Evolutionary conservation across 208 protist genomes (phyloP).

Genomic region (Acanthamoeba lugdunensis): DNA sequence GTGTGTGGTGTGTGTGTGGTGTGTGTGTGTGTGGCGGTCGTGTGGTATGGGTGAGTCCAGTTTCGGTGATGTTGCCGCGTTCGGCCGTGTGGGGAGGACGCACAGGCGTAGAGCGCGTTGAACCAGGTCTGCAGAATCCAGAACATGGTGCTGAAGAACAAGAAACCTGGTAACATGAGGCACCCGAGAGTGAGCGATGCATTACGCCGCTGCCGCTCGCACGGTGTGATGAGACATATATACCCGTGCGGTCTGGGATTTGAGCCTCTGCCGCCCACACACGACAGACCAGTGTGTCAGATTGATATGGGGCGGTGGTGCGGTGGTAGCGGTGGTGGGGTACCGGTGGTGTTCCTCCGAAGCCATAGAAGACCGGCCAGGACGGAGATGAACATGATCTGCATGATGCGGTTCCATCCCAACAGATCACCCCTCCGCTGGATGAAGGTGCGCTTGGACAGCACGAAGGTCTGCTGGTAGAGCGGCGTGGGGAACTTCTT

Average conservation of each 20-base stretch:
- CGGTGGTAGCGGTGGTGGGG: background rate
- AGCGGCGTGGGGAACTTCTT: conserved; percentile 40
- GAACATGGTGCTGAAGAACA: conserved; percentile 81
- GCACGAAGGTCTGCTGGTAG: conserved; percentile 66
- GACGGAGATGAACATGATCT: conserved; percentile 72
- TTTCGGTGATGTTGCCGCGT: no score
- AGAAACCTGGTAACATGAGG: background rate
- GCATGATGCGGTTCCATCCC: conserved; percentile 65
- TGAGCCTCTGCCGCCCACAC: background rate
- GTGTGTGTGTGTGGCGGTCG: background rate
- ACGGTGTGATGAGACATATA: no score
- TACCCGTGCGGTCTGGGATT: conserved; percentile 43
- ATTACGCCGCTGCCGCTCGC: no score
- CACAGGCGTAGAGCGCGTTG: conserved; percentile 58
- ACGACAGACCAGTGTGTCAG: no score
- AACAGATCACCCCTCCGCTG: conserved; percentile 34
- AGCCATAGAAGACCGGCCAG: conserved; percentile 77
- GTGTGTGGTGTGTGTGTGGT: background rate
- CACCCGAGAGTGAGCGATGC: no score
- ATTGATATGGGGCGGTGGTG: background rate
- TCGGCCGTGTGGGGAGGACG: background rate
- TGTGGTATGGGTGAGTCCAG: background rate
- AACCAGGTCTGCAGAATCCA: conserved; percentile 74
- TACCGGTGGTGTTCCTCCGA: background rate
- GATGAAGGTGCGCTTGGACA: conserved; percentile 69